Conservation (phyloP, 2,329 filamentous ascomycete species). For the Phoma sp. region DNA sequence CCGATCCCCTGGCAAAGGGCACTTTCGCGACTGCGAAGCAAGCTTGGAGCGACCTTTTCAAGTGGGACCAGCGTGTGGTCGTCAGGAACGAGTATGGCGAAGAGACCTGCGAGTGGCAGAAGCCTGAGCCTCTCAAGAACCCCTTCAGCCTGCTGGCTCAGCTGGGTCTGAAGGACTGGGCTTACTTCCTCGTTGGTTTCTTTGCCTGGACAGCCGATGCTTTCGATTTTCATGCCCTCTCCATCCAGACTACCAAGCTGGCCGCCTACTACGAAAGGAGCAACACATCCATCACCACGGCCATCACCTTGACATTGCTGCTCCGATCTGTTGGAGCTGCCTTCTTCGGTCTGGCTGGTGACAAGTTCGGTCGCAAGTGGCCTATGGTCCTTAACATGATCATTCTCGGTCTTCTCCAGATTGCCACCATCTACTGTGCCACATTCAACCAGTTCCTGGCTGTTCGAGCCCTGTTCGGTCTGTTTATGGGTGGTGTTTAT, state of each 20-base stretch:
- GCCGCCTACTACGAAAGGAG: constrained; percentile 64
- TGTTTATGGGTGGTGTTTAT: constrained; percentile 84
- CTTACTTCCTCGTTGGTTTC: constrained; percentile 77
- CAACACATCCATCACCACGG: constrained; percentile 74
- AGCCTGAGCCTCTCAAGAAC: constrained; percentile 70
- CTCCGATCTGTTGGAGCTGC: constrained; percentile 77
- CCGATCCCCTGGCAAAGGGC: constrained; percentile 72
- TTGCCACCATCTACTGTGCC: constrained; percentile 76
- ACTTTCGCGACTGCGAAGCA: constrained; percentile 70
- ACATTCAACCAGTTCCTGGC: constrained; percentile 79
- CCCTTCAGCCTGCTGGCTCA: constrained; percentile 72
- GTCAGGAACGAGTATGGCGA: constrained; percentile 70
- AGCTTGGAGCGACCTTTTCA: constrained; percentile 68
- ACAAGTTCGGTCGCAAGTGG: constrained; percentile 83
- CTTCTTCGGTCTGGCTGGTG: constrained; percentile 76
- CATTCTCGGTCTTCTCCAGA: constrained; percentile 71
- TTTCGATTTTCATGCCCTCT: constrained; percentile 83
- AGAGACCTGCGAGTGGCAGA: constrained; percentile 70
- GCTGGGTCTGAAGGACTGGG: constrained; percentile 71
- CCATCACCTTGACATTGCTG: constrained; percentile 77
- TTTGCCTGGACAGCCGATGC: constrained; percentile 80
- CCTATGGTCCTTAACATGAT: constrained; percentile 84
- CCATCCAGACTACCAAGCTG: constrained; percentile 77
- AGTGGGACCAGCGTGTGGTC: constrained; percentile 76
- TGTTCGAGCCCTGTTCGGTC: constrained; percentile 73